These are phyloP conservation scores for Hemisphaericaspora lyxosophila DNA, from an alignment of 1,139 yeast species.

Conservation along the genomic window DNA sequence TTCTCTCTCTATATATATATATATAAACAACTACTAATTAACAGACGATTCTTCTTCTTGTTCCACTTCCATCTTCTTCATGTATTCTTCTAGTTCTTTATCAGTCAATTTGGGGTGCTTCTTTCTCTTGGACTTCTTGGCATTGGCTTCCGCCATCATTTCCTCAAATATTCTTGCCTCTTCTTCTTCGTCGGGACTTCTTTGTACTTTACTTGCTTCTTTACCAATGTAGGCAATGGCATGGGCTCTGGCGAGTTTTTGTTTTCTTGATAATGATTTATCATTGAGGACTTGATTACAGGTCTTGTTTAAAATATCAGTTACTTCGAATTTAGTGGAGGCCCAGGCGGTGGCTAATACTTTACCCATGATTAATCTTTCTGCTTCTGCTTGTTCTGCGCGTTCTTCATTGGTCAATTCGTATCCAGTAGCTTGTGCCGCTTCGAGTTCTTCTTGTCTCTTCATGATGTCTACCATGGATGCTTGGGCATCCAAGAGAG, in stretches of 20 bases:
- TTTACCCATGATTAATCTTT: constrained; percentile 68
- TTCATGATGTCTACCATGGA: constrained; percentile 43
- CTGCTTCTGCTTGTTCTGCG: constrained; percentile 59
- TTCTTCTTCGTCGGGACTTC: constrained; percentile 70
- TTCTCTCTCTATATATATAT: not conserved
- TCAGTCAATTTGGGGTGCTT: constrained; percentile 14
- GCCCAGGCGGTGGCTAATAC: constrained; percentile 80
- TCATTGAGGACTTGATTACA: constrained; percentile 61
- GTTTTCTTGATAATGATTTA: constrained; percentile 50
- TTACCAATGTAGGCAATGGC: constrained; percentile 59
- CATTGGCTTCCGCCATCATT: constrained; percentile 65
- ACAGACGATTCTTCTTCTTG: constrained; percentile 13
- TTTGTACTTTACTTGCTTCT: constrained; percentile 51
- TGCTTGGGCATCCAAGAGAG: constrained; percentile 45
- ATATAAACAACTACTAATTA: not conserved
- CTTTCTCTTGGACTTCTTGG: constrained; percentile 43
- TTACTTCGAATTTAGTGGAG: constrained; percentile 70
- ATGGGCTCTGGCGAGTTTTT: constrained; percentile 57
- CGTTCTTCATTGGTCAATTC: constrained; percentile 44
- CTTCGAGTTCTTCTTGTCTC: constrained; percentile 49
- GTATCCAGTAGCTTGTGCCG: constrained; percentile 26
- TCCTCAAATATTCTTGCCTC: constrained; percentile 78
- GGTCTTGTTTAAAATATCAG: constrained; percentile 64
- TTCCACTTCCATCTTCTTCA: constrained; percentile 21
- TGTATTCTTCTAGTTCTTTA: constrained; percentile 23